A percentile compares a stretch with the other conserved stretches of the same genome.
Conservation (phyloP, 2,329 filamentous ascomycete species). For the Exophiala mesophila region DNA sequence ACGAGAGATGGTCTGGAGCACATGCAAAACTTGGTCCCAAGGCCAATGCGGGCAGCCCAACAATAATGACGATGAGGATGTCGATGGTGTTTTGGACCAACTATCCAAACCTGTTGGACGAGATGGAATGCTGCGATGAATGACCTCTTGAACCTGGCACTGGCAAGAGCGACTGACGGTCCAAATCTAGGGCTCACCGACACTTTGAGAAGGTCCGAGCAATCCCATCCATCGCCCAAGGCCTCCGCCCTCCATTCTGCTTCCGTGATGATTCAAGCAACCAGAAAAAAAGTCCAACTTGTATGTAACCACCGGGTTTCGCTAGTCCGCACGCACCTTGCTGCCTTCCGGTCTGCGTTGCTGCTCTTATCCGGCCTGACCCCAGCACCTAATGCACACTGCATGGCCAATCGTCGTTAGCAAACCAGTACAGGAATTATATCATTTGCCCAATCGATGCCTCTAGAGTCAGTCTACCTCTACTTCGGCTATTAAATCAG, state of each 20-base stretch:
- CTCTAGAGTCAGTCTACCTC: neutral
- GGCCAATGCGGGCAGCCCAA: neutral
- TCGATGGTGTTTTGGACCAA: no score
- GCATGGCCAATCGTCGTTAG: neutral
- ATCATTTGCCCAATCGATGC: no score
- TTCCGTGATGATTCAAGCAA: neutral
- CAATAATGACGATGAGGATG: neutral
- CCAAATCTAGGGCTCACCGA: neutral
- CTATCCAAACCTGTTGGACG: no score
- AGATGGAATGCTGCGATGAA: no score
- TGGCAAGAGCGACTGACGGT: neutral
- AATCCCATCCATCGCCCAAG: neutral
- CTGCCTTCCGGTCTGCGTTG: neutral
- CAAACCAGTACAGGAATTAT: neutral
- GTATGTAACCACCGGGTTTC: neutral
- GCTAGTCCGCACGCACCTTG: neutral
- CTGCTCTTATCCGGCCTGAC: neutral
- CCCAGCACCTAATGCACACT: neutral
- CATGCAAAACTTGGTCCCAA: conserved; percentile 3
- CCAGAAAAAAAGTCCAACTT: neutral
- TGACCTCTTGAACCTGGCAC: no score
- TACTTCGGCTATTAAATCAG: neutral
- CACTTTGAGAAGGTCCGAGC: neutral
- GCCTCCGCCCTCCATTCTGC: neutral
- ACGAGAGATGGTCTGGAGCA: neutral